Base-by-base conservation (phyloP, 2,329 filamentous ascomycete species). In the Pezicula carpinea region DNA sequence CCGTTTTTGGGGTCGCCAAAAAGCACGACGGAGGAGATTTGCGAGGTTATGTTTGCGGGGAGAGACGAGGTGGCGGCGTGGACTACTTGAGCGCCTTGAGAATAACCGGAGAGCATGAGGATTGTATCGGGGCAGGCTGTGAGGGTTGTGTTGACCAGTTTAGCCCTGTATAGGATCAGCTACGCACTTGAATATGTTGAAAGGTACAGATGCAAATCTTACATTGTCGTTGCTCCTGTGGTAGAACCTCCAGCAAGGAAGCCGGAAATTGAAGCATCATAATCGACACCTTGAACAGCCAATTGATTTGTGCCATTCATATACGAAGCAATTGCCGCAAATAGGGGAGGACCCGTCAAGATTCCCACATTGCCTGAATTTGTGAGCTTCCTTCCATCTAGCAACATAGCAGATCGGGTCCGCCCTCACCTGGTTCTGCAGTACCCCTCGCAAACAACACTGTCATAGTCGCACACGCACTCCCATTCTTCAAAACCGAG, bases 241-340 rank as follows among this genome's bases (percentile, higher is more conserved):
- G 54, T 52, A 47, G 74, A 72, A 1, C 75, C 75, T 7, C 72
- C 70, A 11, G 62, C 63, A 4, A 75, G 58, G 52, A 75, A 76
- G 0, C 75, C 75, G 2, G 53, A 50, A 14, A 70, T 49, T 40
- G 64, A 61, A 4, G 77, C 77, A 1, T 69, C 63, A 55, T 80
- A 81, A 26, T 73, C 64, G 17, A 80, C 72, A 36, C 77, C 77
- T 61, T 80, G 77, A 10, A 78, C 68, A 3, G 71, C 71, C 10
- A 79, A 58, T 43, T 71, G 69, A 34, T 62, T 63, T 5, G 61
- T 63, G 15, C 70, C 71, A 50, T 77, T 64, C 52, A 66, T 61
- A 10, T 61, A 54, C 8, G 49, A 53, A 19, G 53, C 58, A 2
- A 60, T 44, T 6, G 59, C 57, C 3, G 46, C 53, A 39, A 60